phyloP scores from a whole-genome alignment of 2,329 filamentous ascomycete genomes.

The Botrytis tulipae region DNA sequence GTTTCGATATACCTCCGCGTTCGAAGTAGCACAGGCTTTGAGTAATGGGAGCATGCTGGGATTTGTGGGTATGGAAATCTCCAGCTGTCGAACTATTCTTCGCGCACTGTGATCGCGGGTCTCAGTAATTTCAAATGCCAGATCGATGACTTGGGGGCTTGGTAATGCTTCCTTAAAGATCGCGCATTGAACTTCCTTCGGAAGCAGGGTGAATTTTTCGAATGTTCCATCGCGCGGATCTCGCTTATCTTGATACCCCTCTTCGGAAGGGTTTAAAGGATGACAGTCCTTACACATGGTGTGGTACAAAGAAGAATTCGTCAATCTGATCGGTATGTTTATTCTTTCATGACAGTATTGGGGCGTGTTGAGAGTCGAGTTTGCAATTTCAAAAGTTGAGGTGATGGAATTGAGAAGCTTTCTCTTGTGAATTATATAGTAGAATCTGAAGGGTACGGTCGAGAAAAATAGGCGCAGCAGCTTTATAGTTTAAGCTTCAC shows the following conservation, averaged over 20 bases:
- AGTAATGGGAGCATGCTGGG: neutral
- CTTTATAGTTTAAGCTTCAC: neutral
- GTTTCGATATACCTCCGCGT: neutral
- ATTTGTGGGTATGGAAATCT: neutral
- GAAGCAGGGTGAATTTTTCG: neutral
- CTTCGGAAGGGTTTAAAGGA: neutral
- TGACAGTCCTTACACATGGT: neutral
- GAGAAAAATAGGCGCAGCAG: neutral
- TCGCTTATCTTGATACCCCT: neutral
- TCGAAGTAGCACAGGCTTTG: neutral
- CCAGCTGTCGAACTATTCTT: neutral
- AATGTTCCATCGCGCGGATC: neutral
- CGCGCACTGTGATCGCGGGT: neutral
- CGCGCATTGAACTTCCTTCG: neutral
- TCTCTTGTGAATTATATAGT: neutral
- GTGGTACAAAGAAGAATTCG: neutral
- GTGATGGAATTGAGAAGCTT: rapidly evolving
- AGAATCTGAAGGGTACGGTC: rapidly evolving
- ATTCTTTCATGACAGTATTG: no score
- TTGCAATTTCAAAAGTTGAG: neutral
- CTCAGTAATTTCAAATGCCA: neutral
- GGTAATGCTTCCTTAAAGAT: neutral
- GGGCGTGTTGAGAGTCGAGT: neutral
- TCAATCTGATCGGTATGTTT: neutral
- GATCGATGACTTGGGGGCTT: neutral